Base-by-base conservation (phyloP, 352 stramenopile genomes). In the Globisporangium acanthophoron region DNA sequence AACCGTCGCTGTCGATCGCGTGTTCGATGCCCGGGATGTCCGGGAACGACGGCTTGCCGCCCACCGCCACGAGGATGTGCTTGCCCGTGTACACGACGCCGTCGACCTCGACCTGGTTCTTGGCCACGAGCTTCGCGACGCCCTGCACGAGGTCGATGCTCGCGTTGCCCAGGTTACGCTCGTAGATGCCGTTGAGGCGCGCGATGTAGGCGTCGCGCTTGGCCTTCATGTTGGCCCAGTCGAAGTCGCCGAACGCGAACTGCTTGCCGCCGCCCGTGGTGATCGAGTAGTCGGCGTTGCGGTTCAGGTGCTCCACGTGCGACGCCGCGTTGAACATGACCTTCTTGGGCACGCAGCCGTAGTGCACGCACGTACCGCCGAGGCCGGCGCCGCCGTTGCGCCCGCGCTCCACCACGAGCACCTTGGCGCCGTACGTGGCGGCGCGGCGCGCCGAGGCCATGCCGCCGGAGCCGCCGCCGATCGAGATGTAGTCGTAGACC, bases 291-390 rank as follows among this genome's bases (percentile, higher is more conserved):
- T 89, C 80, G 40, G 73, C 66, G 21, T 92, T 75, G 49, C 79
- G 79, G 37, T 74, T 66, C 21, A 88, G 55, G 29, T 66, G 67
- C 54, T 92, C 76, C 11, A 59, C 64, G 66, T 90, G 81, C 51
- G 82, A 82, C 12, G 82, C 82, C 8, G 80, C 82, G 20, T 82
- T 61, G 61, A 78, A 90, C 96, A 99, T 99, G 55, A 99, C 87
- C 70, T 99, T 99, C 76, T 99, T 99, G 18, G 97, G 97, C 46
- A 99, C 96, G 77, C 97, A 99, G 56, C 97, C 96, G 1, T 99
- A 94, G 70, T 99, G 99, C 53, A 99, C 97, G 62, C 97, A 99
- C n/a, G 97, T 99, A 54, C 97, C 97, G 50, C 95, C 97, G 52
- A 92, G 64, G 58, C 47, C 76, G 76, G 51, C 78, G 76, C 41